Evolutionary conservation across 2,329 filamentous ascomycete genomes (phyloP).

Genomic region (Ophiostoma triangulosporum): DNA sequence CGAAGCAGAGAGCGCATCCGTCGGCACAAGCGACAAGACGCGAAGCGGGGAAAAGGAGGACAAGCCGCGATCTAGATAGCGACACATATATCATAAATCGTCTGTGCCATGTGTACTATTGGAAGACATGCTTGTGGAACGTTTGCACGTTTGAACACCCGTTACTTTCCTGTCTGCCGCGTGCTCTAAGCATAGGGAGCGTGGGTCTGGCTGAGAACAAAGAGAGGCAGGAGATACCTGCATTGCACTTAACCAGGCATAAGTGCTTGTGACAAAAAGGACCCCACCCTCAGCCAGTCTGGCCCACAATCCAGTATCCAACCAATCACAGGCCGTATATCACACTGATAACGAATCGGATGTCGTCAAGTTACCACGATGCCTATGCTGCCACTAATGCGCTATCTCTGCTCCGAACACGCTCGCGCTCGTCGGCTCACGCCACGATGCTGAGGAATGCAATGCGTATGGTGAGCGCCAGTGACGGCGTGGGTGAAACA

Average conservation of each 20-base stretch:
- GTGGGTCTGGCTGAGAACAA: too few species aligned
- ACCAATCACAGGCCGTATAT: slow-evolving; percentile 3
- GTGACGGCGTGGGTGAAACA: background rate
- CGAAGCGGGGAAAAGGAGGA: background rate
- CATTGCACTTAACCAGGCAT: too few species aligned
- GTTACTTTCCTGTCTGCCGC: too few species aligned
- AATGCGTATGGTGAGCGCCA: slow-evolving; percentile 1
- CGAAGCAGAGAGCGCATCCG: background rate
- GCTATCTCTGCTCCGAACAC: background rate
- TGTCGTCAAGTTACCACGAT: slow-evolving; percentile 25
- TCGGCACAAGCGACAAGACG: background rate
- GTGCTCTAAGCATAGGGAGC: too few species aligned
- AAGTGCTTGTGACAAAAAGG: too few species aligned
- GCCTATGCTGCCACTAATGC: slow-evolving; percentile 12
- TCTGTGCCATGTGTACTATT: too few species aligned
- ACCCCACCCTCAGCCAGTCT: background rate
- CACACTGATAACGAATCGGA: slow-evolving; percentile 24
- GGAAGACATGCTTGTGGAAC: too few species aligned
- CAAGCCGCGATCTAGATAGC: background rate
- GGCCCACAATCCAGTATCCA: background rate
- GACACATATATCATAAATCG: background rate
- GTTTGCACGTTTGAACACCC: too few species aligned
- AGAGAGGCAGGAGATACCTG: too few species aligned
- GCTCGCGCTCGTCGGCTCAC: background rate
- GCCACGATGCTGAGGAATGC: slow-evolving; percentile 7